Conservation (phyloP, 75 land plant species). For the Cryptomeria japonica region DNA sequence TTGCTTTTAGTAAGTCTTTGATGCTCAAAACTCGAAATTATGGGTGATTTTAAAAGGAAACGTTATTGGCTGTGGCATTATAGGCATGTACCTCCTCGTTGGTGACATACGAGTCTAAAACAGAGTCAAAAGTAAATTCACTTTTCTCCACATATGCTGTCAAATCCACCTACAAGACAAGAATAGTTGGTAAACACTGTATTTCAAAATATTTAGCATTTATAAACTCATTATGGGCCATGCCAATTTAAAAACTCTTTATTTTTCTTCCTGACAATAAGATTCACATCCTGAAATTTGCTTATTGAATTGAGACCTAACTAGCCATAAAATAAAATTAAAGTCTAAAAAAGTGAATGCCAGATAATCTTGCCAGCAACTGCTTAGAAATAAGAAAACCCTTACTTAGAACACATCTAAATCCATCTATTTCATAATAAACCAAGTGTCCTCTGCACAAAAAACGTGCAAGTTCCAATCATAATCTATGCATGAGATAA, state of each 20-base stretch:
- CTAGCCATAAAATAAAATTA: background rate
- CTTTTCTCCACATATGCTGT: conserved; percentile 60
- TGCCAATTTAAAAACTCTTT: background rate
- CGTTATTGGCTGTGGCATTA: background rate
- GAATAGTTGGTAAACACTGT: background rate
- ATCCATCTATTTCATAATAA: background rate
- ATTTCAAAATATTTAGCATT: background rate
- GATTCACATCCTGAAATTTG: background rate
- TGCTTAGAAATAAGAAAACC: conserved; percentile 4
- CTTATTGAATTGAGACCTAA: background rate
- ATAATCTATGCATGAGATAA: background rate
- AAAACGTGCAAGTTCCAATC: background rate
- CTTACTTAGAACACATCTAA: background rate
- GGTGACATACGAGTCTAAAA: conserved; percentile 48
- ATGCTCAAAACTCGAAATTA: background rate
- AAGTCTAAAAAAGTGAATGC: background rate
- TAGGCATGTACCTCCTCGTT: conserved; percentile 27
- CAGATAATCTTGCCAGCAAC: background rate
- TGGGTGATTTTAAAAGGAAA: background rate
- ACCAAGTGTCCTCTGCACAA: background rate
- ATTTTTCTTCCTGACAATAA: background rate
- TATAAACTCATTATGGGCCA: background rate
- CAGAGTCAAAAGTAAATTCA: conserved; percentile 58
- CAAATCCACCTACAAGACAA: conserved; percentile 40
- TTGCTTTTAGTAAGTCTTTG: background rate